These are phyloP conservation scores for Ehretia macrophylla DNA, from an alignment of 257 asterid genomes.

Conservation along the genomic window DNA sequence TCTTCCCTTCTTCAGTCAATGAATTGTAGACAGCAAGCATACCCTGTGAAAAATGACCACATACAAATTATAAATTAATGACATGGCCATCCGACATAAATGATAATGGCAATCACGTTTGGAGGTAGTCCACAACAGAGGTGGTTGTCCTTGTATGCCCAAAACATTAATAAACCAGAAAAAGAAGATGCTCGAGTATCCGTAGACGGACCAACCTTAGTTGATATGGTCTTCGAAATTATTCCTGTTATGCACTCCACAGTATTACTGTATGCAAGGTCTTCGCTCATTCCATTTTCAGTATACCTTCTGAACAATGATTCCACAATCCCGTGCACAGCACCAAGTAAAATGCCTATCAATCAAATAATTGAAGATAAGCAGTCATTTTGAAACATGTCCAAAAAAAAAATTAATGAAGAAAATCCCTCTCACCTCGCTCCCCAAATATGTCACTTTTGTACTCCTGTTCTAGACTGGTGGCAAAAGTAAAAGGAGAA, in stretches of 20 bases:
- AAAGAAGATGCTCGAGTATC: not conserved
- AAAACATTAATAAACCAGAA: no score
- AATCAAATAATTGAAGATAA: conserved; percentile 13
- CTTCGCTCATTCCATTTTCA: conserved; percentile 85
- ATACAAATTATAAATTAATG: not conserved
- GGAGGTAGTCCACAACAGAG: no score
- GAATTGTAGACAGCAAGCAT: conserved; percentile 85
- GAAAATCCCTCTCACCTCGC: conserved; percentile 45
- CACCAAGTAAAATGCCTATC: conserved; percentile 91
- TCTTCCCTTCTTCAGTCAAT: conserved; percentile 71
- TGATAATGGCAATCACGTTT: no score
- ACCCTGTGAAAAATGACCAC: conserved; percentile 50
- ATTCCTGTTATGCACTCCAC: conserved; percentile 89
- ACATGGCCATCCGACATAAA: not conserved
- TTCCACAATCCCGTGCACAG: conserved; percentile 95
- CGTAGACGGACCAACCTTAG: conserved; percentile 50
- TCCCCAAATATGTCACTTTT: conserved; percentile 96
- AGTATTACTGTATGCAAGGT: conserved; percentile 88
- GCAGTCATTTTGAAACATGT: conserved; percentile 4
- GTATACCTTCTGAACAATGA: conserved; percentile 89
- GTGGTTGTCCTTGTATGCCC: no score
- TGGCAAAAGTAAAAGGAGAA: conserved; percentile 91
- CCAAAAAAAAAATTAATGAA: conserved; percentile 1
- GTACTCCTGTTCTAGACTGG: conserved; percentile 87
- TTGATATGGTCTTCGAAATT: conserved; percentile 81